phyloP scores from a whole-genome alignment of 768 basidiomycete genomes.

The Tylopilus balloui region DNA sequence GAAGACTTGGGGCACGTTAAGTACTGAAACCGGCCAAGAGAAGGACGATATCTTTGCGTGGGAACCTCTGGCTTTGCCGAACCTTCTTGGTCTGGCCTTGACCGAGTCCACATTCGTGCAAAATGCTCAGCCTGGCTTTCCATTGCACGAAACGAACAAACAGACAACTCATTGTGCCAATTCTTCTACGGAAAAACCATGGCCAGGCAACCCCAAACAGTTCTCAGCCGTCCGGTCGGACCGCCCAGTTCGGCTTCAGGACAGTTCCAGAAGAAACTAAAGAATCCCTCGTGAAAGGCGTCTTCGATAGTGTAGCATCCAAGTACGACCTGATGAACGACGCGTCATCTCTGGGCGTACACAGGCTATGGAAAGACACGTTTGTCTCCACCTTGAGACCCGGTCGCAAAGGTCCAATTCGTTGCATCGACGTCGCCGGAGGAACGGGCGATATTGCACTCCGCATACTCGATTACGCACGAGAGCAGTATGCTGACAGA shows the following conservation, averaged over 20 bases:
- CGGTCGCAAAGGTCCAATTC: slow-evolving; percentile 66
- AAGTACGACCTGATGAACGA: slow-evolving; percentile 99
- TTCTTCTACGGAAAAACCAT: slow-evolving; percentile 23
- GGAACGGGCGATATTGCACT: slow-evolving; percentile 98
- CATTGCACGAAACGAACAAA: slow-evolving; percentile 14
- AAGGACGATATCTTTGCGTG: not conserved
- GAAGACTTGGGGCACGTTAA: too few species aligned
- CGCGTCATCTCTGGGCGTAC: slow-evolving; percentile 94
- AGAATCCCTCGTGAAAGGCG: slow-evolving; percentile 84
- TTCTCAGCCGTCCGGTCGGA: slow-evolving; percentile 32
- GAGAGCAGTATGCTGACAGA: slow-evolving; percentile 85
- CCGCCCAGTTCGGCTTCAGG: slow-evolving; percentile 91
- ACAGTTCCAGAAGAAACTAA: slow-evolving; percentile 84
- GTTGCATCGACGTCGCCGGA: slow-evolving; percentile 93
- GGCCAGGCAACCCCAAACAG: slow-evolving; percentile 5
- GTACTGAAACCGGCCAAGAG: too few species aligned
- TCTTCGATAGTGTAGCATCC: slow-evolving; percentile 94
- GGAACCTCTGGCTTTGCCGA: not conserved
- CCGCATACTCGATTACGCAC: slow-evolving; percentile 84
- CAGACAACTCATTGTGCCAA: slow-evolving; percentile 8
- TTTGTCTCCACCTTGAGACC: slow-evolving; percentile 75
- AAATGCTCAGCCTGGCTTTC: slow-evolving; percentile 17
- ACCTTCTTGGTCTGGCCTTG: too few species aligned
- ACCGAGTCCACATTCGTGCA: not conserved
- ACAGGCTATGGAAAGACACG: slow-evolving; percentile 94